Base-by-base conservation (phyloP, 495 filamentous ascomycete species). In the Emericellopsis terricola region DNA sequence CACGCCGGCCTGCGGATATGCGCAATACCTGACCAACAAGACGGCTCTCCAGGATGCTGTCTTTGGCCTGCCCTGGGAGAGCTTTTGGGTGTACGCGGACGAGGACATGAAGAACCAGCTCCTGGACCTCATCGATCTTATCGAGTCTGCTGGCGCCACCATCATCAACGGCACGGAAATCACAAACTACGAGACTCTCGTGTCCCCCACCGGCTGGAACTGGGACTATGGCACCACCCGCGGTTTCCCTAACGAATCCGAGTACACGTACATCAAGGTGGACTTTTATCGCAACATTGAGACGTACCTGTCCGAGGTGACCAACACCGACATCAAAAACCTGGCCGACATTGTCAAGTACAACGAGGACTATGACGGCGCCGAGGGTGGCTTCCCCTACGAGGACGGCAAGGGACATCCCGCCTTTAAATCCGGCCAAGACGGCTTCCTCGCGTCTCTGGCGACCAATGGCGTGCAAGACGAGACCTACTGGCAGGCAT, bases 271-370 rank as follows among this genome's bases (percentile, higher is more conserved):
- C 34, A 61, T 81, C 38, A 81, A 80, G 46, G 70, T 74, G 6
- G 78, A 84, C 41, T 81, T 81, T 48, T 81, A 81, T 57, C 80
- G 81, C 54, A 69, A 79, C 55, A 70, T 84, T 41, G 53, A 54
- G 28, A 48, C 53, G 14, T 83, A 84, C 42, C 64, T 83, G 8
- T 51, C 69, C 20, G 71, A 76, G 40, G 59, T 83, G 3, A 46
- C 60, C 13, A 77, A 77, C 49, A 81, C 71, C 21, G 49, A 62
- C 17, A 69, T 83, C 40, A 60, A 60, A 17, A 64, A 63, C 3
- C 57, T 83, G 4, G 73, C 72, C 41, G 78, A 82, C 41, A 60
- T 84, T 15, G 63, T 81, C 19, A 46, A 62, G 48, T 81, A 73
- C 55, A 82, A 84, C 49, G 59, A 57, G 40, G 65, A 67, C 38